Evolutionary conservation across 2,329 filamentous ascomycete genomes (phyloP).

Genomic region (Neonectria sp.): DNA sequence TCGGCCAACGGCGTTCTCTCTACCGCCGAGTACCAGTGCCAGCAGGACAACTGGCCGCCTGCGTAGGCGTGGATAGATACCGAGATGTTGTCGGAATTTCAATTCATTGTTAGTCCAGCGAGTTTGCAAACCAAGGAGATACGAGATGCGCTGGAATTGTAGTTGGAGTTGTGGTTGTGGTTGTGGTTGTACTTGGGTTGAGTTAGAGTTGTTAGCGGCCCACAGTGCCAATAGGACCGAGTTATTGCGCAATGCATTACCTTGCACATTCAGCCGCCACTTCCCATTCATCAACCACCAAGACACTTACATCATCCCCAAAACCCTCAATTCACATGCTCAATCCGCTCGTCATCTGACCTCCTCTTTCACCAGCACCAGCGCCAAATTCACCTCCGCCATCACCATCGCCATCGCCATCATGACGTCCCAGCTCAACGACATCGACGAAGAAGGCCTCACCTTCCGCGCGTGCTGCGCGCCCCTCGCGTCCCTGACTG

Average conservation of each 20-base stretch:
- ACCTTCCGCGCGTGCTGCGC: conserved; percentile 56
- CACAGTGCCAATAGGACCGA: not conserved
- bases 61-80: not conserved
- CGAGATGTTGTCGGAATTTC: not conserved
- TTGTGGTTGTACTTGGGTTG: not conserved
- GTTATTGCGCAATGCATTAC: not conserved
- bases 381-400: not conserved
- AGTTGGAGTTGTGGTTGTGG: not conserved
- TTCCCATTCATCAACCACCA: not conserved
- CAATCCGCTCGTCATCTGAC: not conserved
- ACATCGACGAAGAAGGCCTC: conserved; percentile 54
- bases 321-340: not conserved
- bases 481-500: conserved; percentile 55
- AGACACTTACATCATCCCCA: not conserved
- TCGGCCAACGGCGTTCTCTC: not conserved
- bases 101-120: not conserved
- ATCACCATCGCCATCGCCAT: not conserved
- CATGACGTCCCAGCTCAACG: conserved; percentile 34
- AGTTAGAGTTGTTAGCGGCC: not conserved
- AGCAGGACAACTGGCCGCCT: conserved; percentile 1
- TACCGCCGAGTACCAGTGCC: not conserved
- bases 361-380: not conserved
- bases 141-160: not conserved
- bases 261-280: not conserved
- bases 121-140: too few relatives aligned